A percentile compares a stretch with the other conserved stretches of the same genome.
Conservation (phyloP, 495 filamentous ascomycete species). For the Hyaloscypha hepaticicola region DNA sequence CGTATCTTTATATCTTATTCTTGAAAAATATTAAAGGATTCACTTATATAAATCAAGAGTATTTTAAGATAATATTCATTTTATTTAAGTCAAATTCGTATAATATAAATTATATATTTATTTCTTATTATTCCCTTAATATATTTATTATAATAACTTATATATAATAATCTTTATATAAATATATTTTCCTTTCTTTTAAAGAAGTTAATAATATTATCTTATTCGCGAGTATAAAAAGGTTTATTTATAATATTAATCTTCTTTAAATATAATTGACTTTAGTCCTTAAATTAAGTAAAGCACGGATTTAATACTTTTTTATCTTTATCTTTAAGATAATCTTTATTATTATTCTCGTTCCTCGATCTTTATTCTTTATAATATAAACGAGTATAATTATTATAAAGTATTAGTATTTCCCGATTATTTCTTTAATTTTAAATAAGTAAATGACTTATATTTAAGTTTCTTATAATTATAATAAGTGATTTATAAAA, state of each 20-base stretch:
- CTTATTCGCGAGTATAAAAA: not conserved
- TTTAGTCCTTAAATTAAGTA: not conserved
- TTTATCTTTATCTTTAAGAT: not conserved
- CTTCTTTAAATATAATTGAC: not conserved
- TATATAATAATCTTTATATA: not conserved
- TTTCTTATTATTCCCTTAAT: not conserved
- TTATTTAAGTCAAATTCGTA: not conserved
- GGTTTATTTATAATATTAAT: not conserved
- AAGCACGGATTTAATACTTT: not conserved
- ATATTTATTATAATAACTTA: not conserved
- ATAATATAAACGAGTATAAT: not conserved
- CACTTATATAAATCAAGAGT: not conserved
- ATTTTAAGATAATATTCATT: not conserved
- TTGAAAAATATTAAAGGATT: not conserved
- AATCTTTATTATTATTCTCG: not conserved
- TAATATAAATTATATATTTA: not conserved
- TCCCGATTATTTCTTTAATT: not conserved
- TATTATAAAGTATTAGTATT: not conserved
- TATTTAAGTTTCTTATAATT: not conserved
- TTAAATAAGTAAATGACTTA: not conserved
- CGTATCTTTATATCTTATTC: not conserved
- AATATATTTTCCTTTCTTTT: not conserved
- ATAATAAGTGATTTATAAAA: not conserved
- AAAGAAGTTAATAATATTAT: not conserved
- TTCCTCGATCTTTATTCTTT: too few species aligned